These are phyloP conservation scores for Candida krabiensis DNA, from an alignment of 805 yeast species.

Conservation along the genomic window DNA sequence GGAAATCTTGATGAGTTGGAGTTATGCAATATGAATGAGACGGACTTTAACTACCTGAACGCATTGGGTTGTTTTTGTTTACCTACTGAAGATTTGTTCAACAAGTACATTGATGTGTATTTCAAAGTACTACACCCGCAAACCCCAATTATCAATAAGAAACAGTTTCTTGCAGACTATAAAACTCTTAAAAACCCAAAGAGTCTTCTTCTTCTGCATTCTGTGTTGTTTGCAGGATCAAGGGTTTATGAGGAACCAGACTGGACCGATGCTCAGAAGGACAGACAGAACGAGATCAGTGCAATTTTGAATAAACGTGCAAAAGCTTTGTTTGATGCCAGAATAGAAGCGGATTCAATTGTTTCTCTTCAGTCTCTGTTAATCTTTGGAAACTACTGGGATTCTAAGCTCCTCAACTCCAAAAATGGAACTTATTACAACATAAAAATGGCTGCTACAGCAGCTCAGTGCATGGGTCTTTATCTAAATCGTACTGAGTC, in stretches of 20 bases:
- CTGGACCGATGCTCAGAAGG: slow-evolving; percentile 41
- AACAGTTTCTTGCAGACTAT: slow-evolving; percentile 58
- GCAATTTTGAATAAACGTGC: slow-evolving; percentile 69
- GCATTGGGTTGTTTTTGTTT: slow-evolving; percentile 62
- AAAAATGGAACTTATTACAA: slow-evolving; percentile 68
- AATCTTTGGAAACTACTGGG: slow-evolving; percentile 70
- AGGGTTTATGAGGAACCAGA: slow-evolving; percentile 57
- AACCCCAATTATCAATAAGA: slow-evolving; percentile 65
- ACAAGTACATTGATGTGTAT: slow-evolving; percentile 59
- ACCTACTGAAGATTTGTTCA: slow-evolving; percentile 59
- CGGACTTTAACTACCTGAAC: slow-evolving; percentile 22
- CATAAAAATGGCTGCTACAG: slow-evolving; percentile 60
- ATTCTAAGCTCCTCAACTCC: slow-evolving; percentile 67
- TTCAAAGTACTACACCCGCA: slow-evolving; percentile 67
- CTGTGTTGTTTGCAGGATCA: slow-evolving; percentile 68
- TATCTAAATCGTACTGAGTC: slow-evolving; percentile 45
- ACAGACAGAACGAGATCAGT: slow-evolving; percentile 37
- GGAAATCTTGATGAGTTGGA: slow-evolving; percentile 3
- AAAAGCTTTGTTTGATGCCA: slow-evolving; percentile 70
- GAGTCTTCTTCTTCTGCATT: slow-evolving; percentile 60
- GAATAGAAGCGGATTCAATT: slow-evolving; percentile 64
- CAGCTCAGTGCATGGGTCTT: slow-evolving; percentile 76
- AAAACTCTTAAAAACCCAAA: slow-evolving; percentile 57
- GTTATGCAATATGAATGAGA: slow-evolving; percentile 13
- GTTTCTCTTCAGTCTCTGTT: slow-evolving; percentile 60